Conservation (phyloP, 2,329 filamentous ascomycete species). For the Colletotrichum siamense region DNA sequence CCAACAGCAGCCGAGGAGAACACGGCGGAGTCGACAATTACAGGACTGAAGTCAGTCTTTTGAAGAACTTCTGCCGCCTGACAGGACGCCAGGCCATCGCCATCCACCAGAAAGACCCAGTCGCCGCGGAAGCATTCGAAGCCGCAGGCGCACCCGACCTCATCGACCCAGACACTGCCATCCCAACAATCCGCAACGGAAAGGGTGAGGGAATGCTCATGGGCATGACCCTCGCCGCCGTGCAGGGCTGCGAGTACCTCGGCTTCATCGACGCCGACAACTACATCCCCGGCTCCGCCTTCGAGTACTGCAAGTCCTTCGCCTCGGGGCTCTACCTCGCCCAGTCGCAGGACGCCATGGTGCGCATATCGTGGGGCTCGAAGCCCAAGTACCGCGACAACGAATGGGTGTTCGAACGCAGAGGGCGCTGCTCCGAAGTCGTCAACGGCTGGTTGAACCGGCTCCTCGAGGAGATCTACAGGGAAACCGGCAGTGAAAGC, state of each 20-base stretch:
- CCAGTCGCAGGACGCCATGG: not conserved
- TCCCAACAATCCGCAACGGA: not conserved
- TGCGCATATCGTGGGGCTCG: not conserved
- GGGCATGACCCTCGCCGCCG: not conserved
- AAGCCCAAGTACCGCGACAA: not conserved
- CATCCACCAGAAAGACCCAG: constrained; percentile 5
- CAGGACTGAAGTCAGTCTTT: not conserved
- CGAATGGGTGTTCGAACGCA: not conserved
- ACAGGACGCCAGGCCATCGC: not conserved
- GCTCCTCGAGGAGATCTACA: not conserved
- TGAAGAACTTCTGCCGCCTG: not conserved
- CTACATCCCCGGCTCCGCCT: not conserved
- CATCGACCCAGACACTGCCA: not conserved
- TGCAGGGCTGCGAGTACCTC: not conserved
- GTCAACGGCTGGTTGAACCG: constrained; percentile 2
- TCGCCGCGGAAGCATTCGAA: not conserved
- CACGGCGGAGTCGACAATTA: not conserved
- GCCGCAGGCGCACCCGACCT: not conserved
- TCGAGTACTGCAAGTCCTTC: constrained; percentile 4
- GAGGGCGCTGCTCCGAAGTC: not conserved
- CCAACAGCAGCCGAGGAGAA: not conserved
- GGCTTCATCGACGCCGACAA: constrained; percentile 9
- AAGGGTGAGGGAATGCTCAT: constrained; percentile 6
- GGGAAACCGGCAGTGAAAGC: not conserved
- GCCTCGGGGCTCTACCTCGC: not conserved